These are phyloP conservation scores for Monilinia polystroma DNA, from an alignment of 2,329 filamentous ascomycete species.

Conservation along the genomic window DNA sequence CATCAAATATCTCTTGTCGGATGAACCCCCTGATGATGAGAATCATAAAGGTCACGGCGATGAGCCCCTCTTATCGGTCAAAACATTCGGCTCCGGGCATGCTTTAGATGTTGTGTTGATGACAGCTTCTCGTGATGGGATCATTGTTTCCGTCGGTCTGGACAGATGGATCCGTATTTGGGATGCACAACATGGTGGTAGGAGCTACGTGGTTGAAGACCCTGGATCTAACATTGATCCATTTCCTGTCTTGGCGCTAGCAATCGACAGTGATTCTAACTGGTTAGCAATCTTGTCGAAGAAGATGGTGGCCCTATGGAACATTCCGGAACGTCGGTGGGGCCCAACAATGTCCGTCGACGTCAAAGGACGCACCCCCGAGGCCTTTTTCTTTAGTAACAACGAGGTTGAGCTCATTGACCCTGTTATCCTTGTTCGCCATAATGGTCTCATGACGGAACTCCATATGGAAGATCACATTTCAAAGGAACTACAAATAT, in stretches of 20 bases:
- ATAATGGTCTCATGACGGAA: conserved; percentile 63
- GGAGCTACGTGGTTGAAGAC: conserved; percentile 44
- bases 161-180: conserved; percentile 68
- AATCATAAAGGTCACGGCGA: conserved; percentile 47
- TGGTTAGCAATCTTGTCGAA: conserved; percentile 64
- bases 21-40: conserved; percentile 49
- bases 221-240: conserved; percentile 43
- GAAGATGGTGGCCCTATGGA: conserved; percentile 62
- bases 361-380: conserved; percentile 56
- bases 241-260: conserved; percentile 61
- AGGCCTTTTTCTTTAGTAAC: conserved; percentile 63
- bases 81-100: conserved; percentile 62
- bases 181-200: conserved; percentile 49
- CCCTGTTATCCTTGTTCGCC: conserved; percentile 59
- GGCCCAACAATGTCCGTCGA: conserved; percentile 55
- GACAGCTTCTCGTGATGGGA: conserved; percentile 59
- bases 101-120: conserved; percentile 67
- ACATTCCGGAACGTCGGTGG: conserved; percentile 57
- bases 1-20: conserved; percentile 73
- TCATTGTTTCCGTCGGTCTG: conserved; percentile 67
- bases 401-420: conserved; percentile 43
- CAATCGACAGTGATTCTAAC: conserved; percentile 62
- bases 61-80: conserved; percentile 56
- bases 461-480: conserved; percentile 49
- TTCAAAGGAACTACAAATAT: conserved; percentile 49